Evolutionary conservation across 306 rosid species (phyloP), one percentile per base, ranked within the genome.

Genomic region (Medicago arabica): DNA sequence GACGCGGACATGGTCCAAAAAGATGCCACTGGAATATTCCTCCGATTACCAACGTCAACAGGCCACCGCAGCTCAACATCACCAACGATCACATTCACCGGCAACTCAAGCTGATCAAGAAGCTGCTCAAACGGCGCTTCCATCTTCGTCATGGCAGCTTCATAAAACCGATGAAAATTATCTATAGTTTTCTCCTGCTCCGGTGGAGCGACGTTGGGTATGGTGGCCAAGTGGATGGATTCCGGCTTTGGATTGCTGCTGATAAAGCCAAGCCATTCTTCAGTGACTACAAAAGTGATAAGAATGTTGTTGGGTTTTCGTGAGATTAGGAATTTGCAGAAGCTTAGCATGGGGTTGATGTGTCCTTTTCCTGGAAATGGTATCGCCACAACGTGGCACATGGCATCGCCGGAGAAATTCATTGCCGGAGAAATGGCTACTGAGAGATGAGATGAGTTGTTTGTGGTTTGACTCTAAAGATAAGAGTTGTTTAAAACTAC

Each of bases 341-440:
- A 75, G 75, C 60, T 87, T 88, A 91, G 86, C 86, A 89, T 85
- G 15, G 92, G 89, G 85, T 88, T 88, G 66, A 88, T 68, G 76
- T 88, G 92, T 43, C 92, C 88, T 31, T 87, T 44, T 40, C 85
- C 86, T 3, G 92, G 89, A 44, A 63, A 75, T 7, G 88, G 92
- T 61, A 85, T 34, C 5, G 85, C 92, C 41, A 78, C 85, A 9
- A 88, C 57, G 67, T 88, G 92, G 74, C 75, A 71, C 0, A 62
- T 18, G 54, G 15, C 8, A 7, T 3, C 4, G 65, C 13, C 58
- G 51, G 72, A 59, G 67, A 38, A 58, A 7, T 8, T 31, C 67
- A 62, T 62, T 31, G 67, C 19, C 39, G 44, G 67, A 62, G 46
- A 62, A 31, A 62, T 34, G 14, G 15, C 15, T 38, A 34, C 7